phyloP scores from a whole-genome alignment of 306 rosid genomes.

The Echinosophora koreensis region DNA sequence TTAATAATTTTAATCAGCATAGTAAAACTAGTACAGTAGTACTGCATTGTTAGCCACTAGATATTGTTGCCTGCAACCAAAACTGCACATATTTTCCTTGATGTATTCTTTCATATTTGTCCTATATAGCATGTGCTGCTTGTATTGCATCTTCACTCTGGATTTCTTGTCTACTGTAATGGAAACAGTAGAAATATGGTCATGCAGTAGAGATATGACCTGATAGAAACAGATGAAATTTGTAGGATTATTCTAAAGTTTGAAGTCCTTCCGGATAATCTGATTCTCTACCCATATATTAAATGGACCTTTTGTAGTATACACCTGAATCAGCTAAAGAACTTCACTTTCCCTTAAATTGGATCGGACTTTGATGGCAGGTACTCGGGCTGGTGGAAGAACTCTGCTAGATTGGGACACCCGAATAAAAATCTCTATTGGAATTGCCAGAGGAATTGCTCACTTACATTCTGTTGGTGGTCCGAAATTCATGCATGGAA shows the following conservation, averaged over 20 bases:
- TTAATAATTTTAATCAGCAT: slow-evolving; percentile 22
- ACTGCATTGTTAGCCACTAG: neutral
- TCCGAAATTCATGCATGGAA: slow-evolving; percentile 88
- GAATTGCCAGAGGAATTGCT: slow-evolving; percentile 83
- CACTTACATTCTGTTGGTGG: slow-evolving; percentile 85
- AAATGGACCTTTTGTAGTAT: slow-evolving; percentile 10
- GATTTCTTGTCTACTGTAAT: neutral
- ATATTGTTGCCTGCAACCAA: slow-evolving; percentile 13
- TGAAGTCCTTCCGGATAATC: slow-evolving; percentile 15
- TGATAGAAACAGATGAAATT: slow-evolving; percentile 4
- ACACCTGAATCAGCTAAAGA: neutral
- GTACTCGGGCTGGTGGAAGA: slow-evolving; percentile 76
- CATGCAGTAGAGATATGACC: neutral
- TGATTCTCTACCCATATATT: slow-evolving; percentile 12
- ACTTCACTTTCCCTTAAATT: slow-evolving; percentile 8
- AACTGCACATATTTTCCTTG: slow-evolving; percentile 17
- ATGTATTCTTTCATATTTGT: neutral
- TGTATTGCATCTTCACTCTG: neutral
- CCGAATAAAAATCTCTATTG: slow-evolving; percentile 72
- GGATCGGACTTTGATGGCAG: slow-evolving; percentile 55
- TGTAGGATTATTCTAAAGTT: neutral
- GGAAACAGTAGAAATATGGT: neutral
- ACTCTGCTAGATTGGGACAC: slow-evolving; percentile 80
- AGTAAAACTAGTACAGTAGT: neutral
- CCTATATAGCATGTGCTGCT: neutral